Evolutionary conservation across 768 basidiomycete genomes (phyloP).

Genomic region (Rhodosporidiobolus sp.): DNA sequence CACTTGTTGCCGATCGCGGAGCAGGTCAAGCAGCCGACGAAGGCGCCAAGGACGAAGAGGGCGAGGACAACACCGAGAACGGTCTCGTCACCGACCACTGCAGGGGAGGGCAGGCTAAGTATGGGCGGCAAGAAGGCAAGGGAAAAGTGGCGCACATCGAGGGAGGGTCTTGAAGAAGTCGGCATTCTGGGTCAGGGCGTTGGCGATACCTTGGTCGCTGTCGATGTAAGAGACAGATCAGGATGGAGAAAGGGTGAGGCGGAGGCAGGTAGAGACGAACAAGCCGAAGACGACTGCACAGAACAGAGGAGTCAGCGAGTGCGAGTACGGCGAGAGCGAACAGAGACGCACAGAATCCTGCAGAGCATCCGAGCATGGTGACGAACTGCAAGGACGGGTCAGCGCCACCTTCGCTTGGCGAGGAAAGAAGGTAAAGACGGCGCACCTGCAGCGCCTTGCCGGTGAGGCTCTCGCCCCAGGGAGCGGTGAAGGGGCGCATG

Average conservation of each 20-base stretch:
- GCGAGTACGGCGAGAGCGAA: neutral
- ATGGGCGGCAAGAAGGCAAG: too few relatives aligned
- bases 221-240: neutral
- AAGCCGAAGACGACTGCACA: constrained; percentile 24
- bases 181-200: constrained; percentile 22
- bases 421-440: neutral
- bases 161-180: constrained; percentile 17
- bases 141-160: too few relatives aligned
- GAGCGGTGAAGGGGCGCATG: neutral
- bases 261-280: neutral
- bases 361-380: constrained; percentile 10
- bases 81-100: neutral
- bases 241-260: too few relatives aligned
- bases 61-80: constrained; percentile 28
- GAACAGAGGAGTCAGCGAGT: neutral
- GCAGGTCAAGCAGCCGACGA: constrained; percentile 28
- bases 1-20: constrained; percentile 28
- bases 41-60: constrained; percentile 36
- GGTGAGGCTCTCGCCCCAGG: neutral
- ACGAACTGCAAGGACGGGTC: neutral
- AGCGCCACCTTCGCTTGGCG: neutral
- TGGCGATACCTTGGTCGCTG: constrained; percentile 35
- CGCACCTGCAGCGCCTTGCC: constrained; percentile 23
- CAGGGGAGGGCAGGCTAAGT: too few relatives aligned
- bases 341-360: constrained; percentile 21